Base-by-base conservation (phyloP, 2,329 filamentous ascomycete genomes). In the Aspergillus quadrilineatus region DNA sequence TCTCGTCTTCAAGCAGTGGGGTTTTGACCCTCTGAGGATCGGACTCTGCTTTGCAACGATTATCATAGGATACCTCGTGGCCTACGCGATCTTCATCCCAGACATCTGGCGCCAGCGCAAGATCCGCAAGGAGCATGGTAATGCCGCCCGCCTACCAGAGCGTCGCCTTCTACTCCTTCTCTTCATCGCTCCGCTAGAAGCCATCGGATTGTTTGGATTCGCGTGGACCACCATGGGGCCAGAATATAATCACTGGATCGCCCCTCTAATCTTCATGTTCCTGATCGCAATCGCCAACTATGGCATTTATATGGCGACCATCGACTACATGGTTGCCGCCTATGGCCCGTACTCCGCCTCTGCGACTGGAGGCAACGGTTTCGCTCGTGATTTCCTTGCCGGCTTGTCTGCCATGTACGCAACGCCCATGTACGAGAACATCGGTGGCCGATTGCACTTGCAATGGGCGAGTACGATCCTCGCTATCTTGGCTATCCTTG, bases 311-410 rank as follows among this genome's bases (percentile, higher is more conserved):
- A 89, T 89, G 84, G 85, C 87, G 1, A 89, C 87, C 1, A 88
- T 90, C 61, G 86, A 91, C 71, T 91, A 91, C 74, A 89, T 90
- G 83, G 83, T 90, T 36, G 86, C 85, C 56, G 85, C 87, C 0
- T 90, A 90, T 65, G 89, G 88, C 0, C 84, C 84, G 0, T 90
- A 89, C 69, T 84, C 87, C 2, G 88, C 88, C 1, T 89, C 87
- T 0, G 89, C 89, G 0, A 90, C 88, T 0, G 89, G 88, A 41
- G 88, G 88, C 17, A 91, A 91, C 60, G 89, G 88, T 1, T 90
- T 88, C 75, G 81, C 87, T 2, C 81, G 89, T 62, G 88, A 91
- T 67, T 86, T 90, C 72, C 75, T 91, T 0, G 89, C 88, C 1
- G 88, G 89, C 71, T 79, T 90, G 7, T 81, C 89, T 1, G 88